Evolutionary conservation across 805 yeast species (phyloP), one percentile per base, ranked within the genome.

Genomic region (Lipomyces anomalus): DNA sequence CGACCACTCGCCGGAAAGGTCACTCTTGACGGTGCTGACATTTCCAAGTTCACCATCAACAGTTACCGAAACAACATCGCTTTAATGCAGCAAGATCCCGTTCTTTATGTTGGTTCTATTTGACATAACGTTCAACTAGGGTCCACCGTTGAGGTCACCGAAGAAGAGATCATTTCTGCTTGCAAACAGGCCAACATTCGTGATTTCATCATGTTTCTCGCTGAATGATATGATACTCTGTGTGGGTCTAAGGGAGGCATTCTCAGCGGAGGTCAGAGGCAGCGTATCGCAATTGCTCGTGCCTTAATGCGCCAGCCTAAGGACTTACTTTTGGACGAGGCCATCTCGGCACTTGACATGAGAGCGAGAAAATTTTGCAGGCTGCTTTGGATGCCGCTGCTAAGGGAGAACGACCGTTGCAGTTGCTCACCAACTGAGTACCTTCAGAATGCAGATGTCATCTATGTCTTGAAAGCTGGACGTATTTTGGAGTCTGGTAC

Each of bases 381-480:
- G n/a, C n/a, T n/a, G n/a, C n/a, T n/a, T n/a, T n/a, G n/a, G 68
- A 68, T 7, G 66, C 63, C 6, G 85, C 82, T 56, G 83, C 84
- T 52, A 45, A 63, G 13, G 67, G 76, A 22, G 88, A 57, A 82
- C 89, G 1, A 78, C 82, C 35, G 65, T 82, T 50, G 82, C 88
- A 59, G 80, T 82, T 64, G 89, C 89, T 6, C 90, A 82, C 62
- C 69, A 89, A 57, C 69, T 83, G 65, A 74, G 74, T 50, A 78
- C 84, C 0, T 79, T 48, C 62, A 67, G 39, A 69, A 71, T 46
- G 74, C 87, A 0, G 68, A 73, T 39, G 67, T 67, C 41, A 77
- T 82, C 17, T 70, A 71, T 38, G 71, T 78, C 44, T 60, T 82
- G 43, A 68, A 71, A 42, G 63, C 68, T 35, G 88, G 89, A 16